These are phyloP conservation scores for Phanerochaete sordida DNA, from an alignment of 768 basidiomycete species.

Conservation along the genomic window DNA sequence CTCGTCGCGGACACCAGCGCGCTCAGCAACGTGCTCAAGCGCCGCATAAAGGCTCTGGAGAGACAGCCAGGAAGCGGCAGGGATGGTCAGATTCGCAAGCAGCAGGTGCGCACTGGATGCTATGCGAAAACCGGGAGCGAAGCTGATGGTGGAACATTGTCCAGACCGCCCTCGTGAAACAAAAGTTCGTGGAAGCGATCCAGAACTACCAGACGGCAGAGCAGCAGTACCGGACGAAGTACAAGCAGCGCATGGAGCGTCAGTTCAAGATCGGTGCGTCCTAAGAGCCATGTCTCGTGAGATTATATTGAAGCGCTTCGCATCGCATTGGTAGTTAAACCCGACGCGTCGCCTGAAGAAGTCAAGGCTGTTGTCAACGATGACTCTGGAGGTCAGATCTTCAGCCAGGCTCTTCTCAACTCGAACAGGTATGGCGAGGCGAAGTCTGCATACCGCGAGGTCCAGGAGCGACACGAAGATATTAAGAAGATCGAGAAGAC, in stretches of 20 bases:
- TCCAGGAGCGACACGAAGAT: slow-evolving; percentile 96
- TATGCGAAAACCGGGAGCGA: not conserved
- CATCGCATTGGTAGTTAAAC: slow-evolving; percentile 57
- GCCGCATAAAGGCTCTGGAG: slow-evolving; percentile 56
- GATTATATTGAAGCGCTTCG: not conserved
- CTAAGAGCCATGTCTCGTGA: not conserved
- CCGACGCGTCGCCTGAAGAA: slow-evolving; percentile 81
- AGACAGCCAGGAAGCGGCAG: slow-evolving; percentile 34
- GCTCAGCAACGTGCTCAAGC: slow-evolving; percentile 53
- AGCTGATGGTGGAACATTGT: not conserved
- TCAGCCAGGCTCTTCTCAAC: slow-evolving; percentile 79
- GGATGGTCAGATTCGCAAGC: slow-evolving; percentile 45
- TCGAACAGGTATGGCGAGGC: slow-evolving; percentile 91
- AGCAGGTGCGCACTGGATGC: slow-evolving; percentile 30
- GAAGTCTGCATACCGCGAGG: slow-evolving; percentile 88
- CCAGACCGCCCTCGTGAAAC: slow-evolving; percentile 58
- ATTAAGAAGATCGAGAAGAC: slow-evolving; percentile 95
- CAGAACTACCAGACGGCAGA: slow-evolving; percentile 79
- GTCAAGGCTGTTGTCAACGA: slow-evolving; percentile 66
- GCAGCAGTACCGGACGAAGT: slow-evolving; percentile 61
- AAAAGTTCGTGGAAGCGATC: slow-evolving; percentile 71
- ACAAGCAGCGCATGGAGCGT: slow-evolving; percentile 65
- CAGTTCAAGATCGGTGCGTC: slow-evolving; percentile 72
- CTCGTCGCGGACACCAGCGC: slow-evolving; percentile 58
- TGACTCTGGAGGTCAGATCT: slow-evolving; percentile 66